Conservation (phyloP, 352 stramenopile species). For the Poterioochromonas sp. region DNA sequence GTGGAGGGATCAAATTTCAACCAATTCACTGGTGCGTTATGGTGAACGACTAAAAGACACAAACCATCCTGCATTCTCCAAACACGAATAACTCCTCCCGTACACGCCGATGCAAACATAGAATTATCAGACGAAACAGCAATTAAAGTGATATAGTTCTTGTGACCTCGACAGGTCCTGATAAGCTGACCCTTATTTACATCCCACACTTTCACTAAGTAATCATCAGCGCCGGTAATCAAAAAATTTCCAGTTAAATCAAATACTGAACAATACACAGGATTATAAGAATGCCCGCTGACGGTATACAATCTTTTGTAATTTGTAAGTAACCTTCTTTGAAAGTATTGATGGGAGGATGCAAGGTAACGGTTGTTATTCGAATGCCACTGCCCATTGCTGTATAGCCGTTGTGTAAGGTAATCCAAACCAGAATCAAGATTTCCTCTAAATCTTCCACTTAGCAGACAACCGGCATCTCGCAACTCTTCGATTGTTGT, state of each 20-base stretch:
- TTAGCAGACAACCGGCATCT: no score
- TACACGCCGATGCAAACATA: constrained; percentile 61
- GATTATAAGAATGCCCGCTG: constrained; percentile 81
- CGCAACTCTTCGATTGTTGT: no score
- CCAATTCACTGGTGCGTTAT: constrained; percentile 61
- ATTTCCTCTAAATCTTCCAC: no score
- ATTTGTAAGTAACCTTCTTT: no score
- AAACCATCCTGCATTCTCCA: constrained; percentile 59
- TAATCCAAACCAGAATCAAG: no score
- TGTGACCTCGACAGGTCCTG: constrained; percentile 59
- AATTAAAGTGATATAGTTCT: constrained; percentile 65
- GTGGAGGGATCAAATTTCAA: constrained; percentile 64
- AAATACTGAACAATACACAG: constrained; percentile 89
- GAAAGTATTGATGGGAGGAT: no score
- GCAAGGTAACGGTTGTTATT: no score
- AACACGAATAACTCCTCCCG: constrained; percentile 59
- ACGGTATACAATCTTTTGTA: no score
- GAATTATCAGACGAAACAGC: constrained; percentile 62
- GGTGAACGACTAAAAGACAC: constrained; percentile 61
- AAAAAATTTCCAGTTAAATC: constrained; percentile 87
- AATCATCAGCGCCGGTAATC: constrained; percentile 92
- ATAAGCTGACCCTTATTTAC: constrained; percentile 60
- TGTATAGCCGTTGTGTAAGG: no score
- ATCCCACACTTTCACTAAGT: constrained; percentile 91
- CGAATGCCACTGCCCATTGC: no score